phyloP scores from a whole-genome alignment of 1,284 basidiomycete species.

The Sphaerobolus stellatus region DNA sequence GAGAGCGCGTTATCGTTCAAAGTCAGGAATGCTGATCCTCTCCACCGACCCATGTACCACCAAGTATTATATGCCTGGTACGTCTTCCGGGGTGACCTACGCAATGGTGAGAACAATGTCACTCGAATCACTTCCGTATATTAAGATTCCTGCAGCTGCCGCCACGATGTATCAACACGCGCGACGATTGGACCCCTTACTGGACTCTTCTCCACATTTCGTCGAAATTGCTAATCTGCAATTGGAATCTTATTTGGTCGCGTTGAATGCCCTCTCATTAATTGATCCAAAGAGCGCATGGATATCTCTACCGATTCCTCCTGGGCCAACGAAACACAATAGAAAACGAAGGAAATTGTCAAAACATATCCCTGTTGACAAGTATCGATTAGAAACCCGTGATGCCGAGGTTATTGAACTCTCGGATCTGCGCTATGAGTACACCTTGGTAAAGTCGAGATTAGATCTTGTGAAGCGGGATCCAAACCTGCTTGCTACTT shows the following conservation, averaged over 20 bases:
- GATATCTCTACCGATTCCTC: conserved; percentile 63
- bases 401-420: conserved; percentile 80
- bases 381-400: conserved; percentile 57
- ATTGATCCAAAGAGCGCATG: conserved; percentile 83
- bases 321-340: conserved; percentile 40
- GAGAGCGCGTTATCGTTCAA: conserved; percentile 91
- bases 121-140: conserved; percentile 10
- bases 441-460: conserved; percentile 76
- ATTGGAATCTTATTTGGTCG: conserved; percentile 79
- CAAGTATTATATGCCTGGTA: conserved; percentile 96
- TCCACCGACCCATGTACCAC: conserved; percentile 84
- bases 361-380: conserved; percentile 76
- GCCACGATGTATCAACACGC: conserved; percentile 94
- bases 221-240: conserved; percentile 70
- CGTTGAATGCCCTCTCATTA: conserved; percentile 87
- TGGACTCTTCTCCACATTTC: conserved; percentile 50
- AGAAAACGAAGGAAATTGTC: conserved; percentile 73
- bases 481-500: conserved; percentile 46
- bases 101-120: conserved; percentile 65
- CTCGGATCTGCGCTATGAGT: conserved; percentile 83
- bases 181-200: conserved; percentile 68
- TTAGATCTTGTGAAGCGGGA: conserved; percentile 71
- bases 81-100: conserved; percentile 81
- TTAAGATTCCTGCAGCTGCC: conserved; percentile 56
- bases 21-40: conserved; percentile 90